phyloP scores from a whole-genome alignment of 306 rosid species.

The Prunus davidiana region DNA sequence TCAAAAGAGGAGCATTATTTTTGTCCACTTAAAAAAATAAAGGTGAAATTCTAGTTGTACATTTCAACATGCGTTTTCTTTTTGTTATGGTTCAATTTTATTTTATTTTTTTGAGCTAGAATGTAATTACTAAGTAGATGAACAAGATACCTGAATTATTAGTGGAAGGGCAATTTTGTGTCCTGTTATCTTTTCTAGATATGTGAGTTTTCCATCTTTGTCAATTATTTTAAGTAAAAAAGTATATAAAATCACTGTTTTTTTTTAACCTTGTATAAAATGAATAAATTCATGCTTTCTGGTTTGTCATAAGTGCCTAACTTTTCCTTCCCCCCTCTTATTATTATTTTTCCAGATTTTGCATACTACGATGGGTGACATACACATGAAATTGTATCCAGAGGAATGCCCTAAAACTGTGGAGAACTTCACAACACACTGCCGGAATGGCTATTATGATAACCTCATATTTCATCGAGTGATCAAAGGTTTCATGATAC shows the following conservation, averaged over 20 bases:
- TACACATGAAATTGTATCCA: conserved; percentile 90
- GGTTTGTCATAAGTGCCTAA: neutral
- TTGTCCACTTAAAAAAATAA: neutral
- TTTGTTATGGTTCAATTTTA: neutral
- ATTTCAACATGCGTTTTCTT: neutral
- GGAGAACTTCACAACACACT: conserved; percentile 97
- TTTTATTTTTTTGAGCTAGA: neutral
- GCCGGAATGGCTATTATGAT: conserved; percentile 93
- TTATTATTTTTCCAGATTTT: conserved; percentile 44
- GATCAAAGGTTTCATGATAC: conserved; percentile 97
- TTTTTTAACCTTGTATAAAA: neutral
- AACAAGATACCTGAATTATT: neutral
- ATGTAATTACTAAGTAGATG: neutral
- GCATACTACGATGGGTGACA: conserved; percentile 95
- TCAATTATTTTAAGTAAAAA: too few species aligned
- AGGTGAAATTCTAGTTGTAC: neutral
- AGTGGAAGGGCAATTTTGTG: neutral
- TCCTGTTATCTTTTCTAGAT: neutral
- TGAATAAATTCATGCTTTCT: neutral
- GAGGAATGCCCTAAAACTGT: conserved; percentile 99
- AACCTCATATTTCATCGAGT: conserved; percentile 93
- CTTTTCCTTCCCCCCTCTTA: neutral
- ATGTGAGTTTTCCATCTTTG: neutral
- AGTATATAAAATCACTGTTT: neutral
- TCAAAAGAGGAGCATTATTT: neutral